A percentile compares a stretch with the other conserved stretches of the same genome.
Conservation (phyloP, 2,329 filamentous ascomycete species). For the Nakataea oryzae region DNA sequence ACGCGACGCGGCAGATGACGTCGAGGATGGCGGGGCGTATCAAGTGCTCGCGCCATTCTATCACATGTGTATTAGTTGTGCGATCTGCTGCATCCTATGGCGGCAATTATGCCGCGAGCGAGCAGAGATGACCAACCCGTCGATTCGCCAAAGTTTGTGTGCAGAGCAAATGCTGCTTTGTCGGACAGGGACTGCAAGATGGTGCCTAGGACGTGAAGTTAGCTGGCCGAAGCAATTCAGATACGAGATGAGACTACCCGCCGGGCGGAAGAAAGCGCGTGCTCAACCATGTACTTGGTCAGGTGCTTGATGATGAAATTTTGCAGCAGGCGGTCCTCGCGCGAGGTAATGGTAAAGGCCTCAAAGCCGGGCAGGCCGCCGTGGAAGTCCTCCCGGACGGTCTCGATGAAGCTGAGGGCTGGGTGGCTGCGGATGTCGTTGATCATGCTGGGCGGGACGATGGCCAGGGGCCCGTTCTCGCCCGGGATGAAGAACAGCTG, state of each 20-base stretch:
- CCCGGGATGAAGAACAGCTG: conserved; percentile 1
- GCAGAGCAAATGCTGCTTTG: conserved; percentile 19
- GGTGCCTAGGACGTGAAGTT: neutral
- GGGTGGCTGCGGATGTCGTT: conserved; percentile 1
- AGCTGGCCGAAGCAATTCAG: neutral
- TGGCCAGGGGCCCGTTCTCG: neutral
- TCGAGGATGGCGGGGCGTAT: conserved; percentile 26
- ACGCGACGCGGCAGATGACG: conserved; percentile 36
- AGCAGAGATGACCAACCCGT: neutral
- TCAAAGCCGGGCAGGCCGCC: conserved; percentile 15
- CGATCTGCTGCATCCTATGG: neutral
- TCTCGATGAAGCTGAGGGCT: neutral
- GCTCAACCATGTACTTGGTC: conserved; percentile 10
- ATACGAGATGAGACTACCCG: neutral
- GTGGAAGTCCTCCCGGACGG: conserved; percentile 8
- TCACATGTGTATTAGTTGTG: neutral
- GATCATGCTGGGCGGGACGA: conserved; percentile 1
- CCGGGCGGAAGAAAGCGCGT: neutral
- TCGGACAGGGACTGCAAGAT: conserved; percentile 18
- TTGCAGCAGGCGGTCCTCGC: conserved; percentile 13
- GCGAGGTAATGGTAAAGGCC: conserved; percentile 14
- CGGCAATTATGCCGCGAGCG: neutral
- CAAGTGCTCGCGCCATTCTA: conserved; percentile 26
- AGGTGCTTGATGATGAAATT: conserved; percentile 9
- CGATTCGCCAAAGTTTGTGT: conserved; percentile 19